A percentile compares a stretch with the other conserved stretches of the same genome.
These are phyloP conservation scores for Neofusicoccum sp. DNA, from an alignment of 2,329 filamentous ascomycete genomes.

Conservation along the genomic window DNA sequence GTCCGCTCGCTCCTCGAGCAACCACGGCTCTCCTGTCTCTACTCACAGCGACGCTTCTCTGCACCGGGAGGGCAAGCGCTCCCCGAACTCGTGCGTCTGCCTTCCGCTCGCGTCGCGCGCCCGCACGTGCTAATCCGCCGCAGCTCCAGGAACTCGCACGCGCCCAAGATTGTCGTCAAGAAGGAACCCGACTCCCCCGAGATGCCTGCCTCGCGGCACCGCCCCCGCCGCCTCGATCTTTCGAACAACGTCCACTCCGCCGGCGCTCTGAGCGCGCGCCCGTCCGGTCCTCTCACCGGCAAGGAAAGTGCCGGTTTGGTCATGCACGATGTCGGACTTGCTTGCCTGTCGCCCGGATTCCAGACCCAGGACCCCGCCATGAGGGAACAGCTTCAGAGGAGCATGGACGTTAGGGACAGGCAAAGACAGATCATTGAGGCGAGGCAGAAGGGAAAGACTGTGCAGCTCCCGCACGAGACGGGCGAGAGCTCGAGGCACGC, in stretches of 20 bases:
- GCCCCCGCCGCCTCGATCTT: slow-evolving; percentile 74
- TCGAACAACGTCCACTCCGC: slow-evolving; percentile 53
- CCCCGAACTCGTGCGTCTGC: slow-evolving; percentile 50
- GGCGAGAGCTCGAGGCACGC: slow-evolving; percentile 30
- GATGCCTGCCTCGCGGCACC: slow-evolving; percentile 68
- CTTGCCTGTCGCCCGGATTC: slow-evolving; percentile 92
- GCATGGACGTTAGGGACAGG: slow-evolving; percentile 88
- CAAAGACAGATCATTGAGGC: slow-evolving; percentile 94
- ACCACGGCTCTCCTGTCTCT: slow-evolving; percentile 30
- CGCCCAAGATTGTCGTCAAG: slow-evolving; percentile 88
- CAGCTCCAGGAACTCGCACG: slow-evolving; percentile 54
- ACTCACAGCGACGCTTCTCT: slow-evolving; percentile 34
- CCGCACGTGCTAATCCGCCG: slow-evolving; percentile 21
- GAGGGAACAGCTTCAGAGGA: slow-evolving; percentile 92
- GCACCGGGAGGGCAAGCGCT: slow-evolving; percentile 51
- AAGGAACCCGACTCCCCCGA: slow-evolving; percentile 90
- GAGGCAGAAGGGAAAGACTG: slow-evolving; percentile 62
- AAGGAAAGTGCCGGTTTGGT: slow-evolving; percentile 69
- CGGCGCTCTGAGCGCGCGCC: slow-evolving; percentile 59
- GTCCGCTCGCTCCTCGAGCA: slow-evolving; percentile 39
- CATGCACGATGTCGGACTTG: slow-evolving; percentile 90
- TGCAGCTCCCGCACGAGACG: slow-evolving; percentile 29
- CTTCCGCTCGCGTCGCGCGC: background rate
- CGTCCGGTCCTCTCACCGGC: slow-evolving; percentile 69
- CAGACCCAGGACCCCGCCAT: slow-evolving; percentile 94